Percentiles rank a stretch among this genome's conserved stretches.
These are phyloP conservation scores for Candida vaughaniae DNA, from an alignment of 805 yeast species.

Conservation along the genomic window DNA sequence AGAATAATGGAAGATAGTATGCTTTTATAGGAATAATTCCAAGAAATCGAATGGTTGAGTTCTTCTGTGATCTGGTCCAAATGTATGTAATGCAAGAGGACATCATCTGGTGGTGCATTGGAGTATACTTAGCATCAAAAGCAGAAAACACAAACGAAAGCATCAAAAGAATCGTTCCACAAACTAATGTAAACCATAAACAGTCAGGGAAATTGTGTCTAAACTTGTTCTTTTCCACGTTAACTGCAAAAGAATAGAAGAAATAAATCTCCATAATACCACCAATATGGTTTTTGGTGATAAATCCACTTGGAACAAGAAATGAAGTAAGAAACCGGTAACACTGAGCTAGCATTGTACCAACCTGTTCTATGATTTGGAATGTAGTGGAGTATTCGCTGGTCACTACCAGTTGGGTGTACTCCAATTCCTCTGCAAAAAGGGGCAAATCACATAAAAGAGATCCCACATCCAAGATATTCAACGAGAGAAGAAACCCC, in stretches of 20 bases:
- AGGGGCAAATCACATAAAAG: conserved; percentile 15
- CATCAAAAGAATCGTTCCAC: conserved; percentile 47
- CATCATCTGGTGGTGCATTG: conserved; percentile 38
- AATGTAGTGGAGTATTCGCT: neutral
- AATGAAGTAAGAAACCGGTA: conserved; percentile 48
- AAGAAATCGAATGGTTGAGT: conserved; percentile 53
- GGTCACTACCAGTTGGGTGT: neutral
- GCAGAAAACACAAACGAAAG: conserved; percentile 27
- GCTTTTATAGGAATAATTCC: conserved; percentile 54
- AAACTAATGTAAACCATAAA: conserved; percentile 50
- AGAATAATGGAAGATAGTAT: conserved; percentile 50
- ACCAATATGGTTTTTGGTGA: conserved; percentile 21
- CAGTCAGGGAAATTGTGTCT: conserved; percentile 52
- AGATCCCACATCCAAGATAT: conserved; percentile 14
- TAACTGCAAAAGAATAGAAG: conserved; percentile 56
- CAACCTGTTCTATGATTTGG: neutral
- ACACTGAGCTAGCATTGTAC: neutral
- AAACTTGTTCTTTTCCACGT: conserved; percentile 53
- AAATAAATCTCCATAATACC: conserved; percentile 52
- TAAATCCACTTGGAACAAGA: conserved; percentile 40
- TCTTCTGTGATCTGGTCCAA: conserved; percentile 60
- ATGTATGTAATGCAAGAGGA: conserved; percentile 56
- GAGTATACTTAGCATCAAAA: conserved; percentile 15
- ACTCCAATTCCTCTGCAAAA: conserved; percentile 9
- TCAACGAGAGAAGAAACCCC: conserved; percentile 33